Evolutionary conservation across 2,329 filamentous ascomycete genomes (phyloP), one percentile per base, ranked within the genome.

Genomic region (Zymoseptoria tritici): DNA sequence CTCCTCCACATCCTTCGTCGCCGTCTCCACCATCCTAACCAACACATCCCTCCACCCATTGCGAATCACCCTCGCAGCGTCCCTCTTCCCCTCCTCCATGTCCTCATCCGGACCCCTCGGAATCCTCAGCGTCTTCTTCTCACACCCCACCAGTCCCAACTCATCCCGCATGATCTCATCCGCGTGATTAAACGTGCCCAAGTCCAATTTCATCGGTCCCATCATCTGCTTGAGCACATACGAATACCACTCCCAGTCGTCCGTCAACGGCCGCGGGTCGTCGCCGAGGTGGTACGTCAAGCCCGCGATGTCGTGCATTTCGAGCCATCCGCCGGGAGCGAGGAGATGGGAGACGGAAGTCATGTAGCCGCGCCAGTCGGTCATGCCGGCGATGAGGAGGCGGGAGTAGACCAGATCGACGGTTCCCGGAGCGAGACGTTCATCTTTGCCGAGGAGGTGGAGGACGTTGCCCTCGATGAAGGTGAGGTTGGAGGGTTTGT

Each of bases 331-430:
- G 21, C 65, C 66, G 13, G 66, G 62, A 22, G 62, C 63, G 29
- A 68, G 55, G 9, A 67, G 57, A 4, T 19, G 51, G 31, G 49
- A 54, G 29, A 60, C 61, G 20, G 54, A 60, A 11, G 20, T 49
- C 22, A 68, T 59, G 53, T 61, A 67, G 5, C 24, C 52, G 9
- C 56, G 62, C 65, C 66, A 68, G 55, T 68, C 55, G 8, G 22
- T 62, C 58, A 68, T 68, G 6, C 62, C 64, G 16, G 59, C 50
- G 29, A 64, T 57, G 11, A 68, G 60, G 9, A 68, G 61, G 19
- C 66, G 58, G 49, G 53, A 61, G 54, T 63, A 68, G 36, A 67
- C 56, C 52, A 66, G 64, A 55, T 68, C 65, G 54, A 66, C 63
- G 20, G 50, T 21, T 11, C 20, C 50, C 2, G 50, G 50, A 1